Percentiles rank a stretch among this genome's conserved stretches.
These are phyloP conservation scores for Penicillium sumatraense DNA, from an alignment of 2,329 filamentous ascomycete genomes.

Conservation along the genomic window DNA sequence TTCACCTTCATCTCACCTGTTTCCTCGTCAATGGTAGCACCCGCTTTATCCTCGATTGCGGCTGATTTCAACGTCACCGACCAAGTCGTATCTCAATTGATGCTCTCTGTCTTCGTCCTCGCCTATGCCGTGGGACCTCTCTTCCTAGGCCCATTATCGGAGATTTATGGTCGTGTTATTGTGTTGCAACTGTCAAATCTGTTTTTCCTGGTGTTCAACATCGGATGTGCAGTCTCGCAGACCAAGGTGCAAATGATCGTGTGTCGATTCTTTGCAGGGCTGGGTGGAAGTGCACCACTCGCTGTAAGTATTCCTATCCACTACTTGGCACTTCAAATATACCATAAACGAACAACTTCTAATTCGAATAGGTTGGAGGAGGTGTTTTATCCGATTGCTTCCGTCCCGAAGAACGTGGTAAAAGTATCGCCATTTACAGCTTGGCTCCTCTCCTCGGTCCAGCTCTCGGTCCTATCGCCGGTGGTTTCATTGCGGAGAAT, in stretches of 20 bases:
- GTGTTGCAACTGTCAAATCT: constrained; percentile 61
- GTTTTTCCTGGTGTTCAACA: constrained; percentile 62
- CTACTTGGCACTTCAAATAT: background rate
- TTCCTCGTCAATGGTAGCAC: constrained; percentile 64
- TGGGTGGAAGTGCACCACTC: constrained; percentile 63
- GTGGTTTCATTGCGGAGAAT: constrained; percentile 66
- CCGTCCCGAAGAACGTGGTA: constrained; percentile 64
- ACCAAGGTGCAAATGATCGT: constrained; percentile 60
- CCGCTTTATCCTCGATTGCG: constrained; percentile 57
- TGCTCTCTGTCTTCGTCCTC: constrained; percentile 61
- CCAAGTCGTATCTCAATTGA: constrained; percentile 50
- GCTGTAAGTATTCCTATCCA: constrained; percentile 42
- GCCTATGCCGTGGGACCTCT: constrained; percentile 60
- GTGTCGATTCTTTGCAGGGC: constrained; percentile 62
- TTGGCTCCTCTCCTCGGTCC: constrained; percentile 69
- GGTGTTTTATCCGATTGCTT: constrained; percentile 63
- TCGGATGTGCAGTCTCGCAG: constrained; percentile 62
- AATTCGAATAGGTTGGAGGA: constrained; percentile 45
- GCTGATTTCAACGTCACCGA: constrained; percentile 58
- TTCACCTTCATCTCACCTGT: constrained; percentile 69
- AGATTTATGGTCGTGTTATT: constrained; percentile 60
- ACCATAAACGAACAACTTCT: background rate
- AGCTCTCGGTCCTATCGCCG: constrained; percentile 67
- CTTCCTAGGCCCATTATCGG: constrained; percentile 57
- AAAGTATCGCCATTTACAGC: constrained; percentile 66